A percentile compares a stretch with the other conserved stretches of the same genome.
Conservation (phyloP, 306 rosid species). For the Vigna angularis region DNA sequence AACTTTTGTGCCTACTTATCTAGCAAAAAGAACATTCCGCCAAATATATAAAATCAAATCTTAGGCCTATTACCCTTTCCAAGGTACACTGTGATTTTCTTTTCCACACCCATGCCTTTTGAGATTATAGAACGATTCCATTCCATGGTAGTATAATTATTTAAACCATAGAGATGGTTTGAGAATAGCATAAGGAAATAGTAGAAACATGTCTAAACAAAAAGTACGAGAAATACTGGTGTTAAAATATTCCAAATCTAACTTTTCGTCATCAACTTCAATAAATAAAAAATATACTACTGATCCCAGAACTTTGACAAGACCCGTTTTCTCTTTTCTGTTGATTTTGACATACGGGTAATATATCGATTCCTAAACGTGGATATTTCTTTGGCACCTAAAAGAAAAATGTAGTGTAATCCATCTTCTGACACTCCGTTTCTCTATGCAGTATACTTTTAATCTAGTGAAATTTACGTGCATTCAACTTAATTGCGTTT, state of each 20-base stretch:
- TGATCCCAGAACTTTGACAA: conserved; percentile 20
- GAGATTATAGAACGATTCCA: background rate
- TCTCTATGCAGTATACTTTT: background rate
- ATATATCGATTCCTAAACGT: conserved; percentile 22
- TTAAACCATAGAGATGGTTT: background rate
- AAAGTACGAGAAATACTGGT: background rate
- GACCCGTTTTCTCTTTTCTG: conserved; percentile 15
- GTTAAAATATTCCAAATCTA: background rate
- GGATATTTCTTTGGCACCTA: conserved; percentile 12
- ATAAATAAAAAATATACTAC: conserved; percentile 29
- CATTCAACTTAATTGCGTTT: background rate
- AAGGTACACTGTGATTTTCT: background rate
- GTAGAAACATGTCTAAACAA: background rate
- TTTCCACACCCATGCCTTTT: background rate
- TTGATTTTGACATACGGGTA: conserved; percentile 16
- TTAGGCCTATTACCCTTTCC: conserved; percentile 29
- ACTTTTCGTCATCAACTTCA: conserved; percentile 22
- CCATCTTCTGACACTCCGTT: background rate
- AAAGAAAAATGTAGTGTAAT: background rate
- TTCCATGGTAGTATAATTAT: background rate
- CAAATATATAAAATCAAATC: conserved; percentile 37
- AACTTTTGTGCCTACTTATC: conserved; percentile 25
- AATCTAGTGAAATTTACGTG: background rate
- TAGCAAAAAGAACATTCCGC: conserved; percentile 41
- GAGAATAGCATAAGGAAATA: background rate